Evolutionary conservation across 1,139 yeast genomes (phyloP).

Genomic region (Yamadazyma triangularis): DNA sequence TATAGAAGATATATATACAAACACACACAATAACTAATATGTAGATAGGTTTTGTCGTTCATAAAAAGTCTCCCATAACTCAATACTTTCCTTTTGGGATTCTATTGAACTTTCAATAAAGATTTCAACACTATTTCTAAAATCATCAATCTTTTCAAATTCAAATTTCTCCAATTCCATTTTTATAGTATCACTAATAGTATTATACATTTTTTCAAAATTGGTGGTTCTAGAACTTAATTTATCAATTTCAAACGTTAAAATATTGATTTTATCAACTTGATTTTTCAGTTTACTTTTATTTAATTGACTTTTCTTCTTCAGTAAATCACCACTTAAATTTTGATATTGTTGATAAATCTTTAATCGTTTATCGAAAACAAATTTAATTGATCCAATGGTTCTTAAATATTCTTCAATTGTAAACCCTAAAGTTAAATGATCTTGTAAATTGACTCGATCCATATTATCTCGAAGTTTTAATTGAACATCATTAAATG

Average conservation of each 20-base stretch:
- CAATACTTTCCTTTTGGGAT: constrained; percentile 91
- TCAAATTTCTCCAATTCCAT: constrained; percentile 69
- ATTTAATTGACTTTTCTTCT: constrained; percentile 48
- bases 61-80: constrained; percentile 89
- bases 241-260: constrained; percentile 55
- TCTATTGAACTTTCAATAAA: constrained; percentile 89
- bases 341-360: constrained; percentile 58
- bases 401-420: constrained; percentile 83
- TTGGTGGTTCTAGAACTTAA: constrained; percentile 55
- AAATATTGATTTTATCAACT: constrained; percentile 53
- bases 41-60: constrained; percentile 37
- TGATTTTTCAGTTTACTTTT: constrained; percentile 59
- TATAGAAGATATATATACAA: no score
- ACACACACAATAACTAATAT: no score
- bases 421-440: constrained; percentile 80
- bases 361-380: constrained; percentile 72
- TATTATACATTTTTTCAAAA: constrained; percentile 56
- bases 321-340: constrained; percentile 37
- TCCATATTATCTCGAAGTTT: constrained; percentile 73
- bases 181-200: constrained; percentile 61
- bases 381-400: constrained; percentile 69
- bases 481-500: constrained; percentile 67
- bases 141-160: constrained; percentile 73
- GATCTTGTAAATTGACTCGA: constrained; percentile 80
- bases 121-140: constrained; percentile 85